Percentiles rank a stretch among this genome's conserved stretches.
Evolutionary conservation across 2,329 filamentous ascomycete species (phyloP).

Genomic region (Trichoderma koningii): DNA sequence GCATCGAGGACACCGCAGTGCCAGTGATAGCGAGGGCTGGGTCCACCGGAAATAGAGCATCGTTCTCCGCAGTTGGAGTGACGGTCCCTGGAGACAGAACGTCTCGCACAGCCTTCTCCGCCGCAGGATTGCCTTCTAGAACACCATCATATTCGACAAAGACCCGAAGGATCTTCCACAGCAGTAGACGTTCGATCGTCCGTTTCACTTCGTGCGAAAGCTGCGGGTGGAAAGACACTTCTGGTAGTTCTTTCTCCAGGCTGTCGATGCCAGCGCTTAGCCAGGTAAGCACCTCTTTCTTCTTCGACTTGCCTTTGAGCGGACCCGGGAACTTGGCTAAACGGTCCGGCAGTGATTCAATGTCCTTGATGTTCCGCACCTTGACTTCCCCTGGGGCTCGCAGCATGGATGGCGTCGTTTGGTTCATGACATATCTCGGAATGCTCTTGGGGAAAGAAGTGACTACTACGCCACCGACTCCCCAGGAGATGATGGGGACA

Average conservation of each 20-base stretch:
- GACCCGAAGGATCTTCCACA: slow-evolving; percentile 84
- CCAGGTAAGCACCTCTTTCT: slow-evolving; percentile 89
- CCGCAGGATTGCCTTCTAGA: slow-evolving; percentile 70
- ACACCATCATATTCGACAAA: slow-evolving; percentile 85
- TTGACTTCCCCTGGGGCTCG: slow-evolving; percentile 81
- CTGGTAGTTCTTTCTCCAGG: slow-evolving; percentile 63
- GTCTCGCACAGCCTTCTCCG: slow-evolving; percentile 73
- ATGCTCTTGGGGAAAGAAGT: slow-evolving; percentile 87
- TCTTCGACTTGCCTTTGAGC: slow-evolving; percentile 85
- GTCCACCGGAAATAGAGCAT: slow-evolving; percentile 33
- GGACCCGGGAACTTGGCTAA: slow-evolving; percentile 86
- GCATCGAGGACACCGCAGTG: slow-evolving; percentile 43
- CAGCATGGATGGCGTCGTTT: slow-evolving; percentile 73
- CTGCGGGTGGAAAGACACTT: slow-evolving; percentile 51
- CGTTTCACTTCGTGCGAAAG: slow-evolving; percentile 67
- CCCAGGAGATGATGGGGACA: slow-evolving; percentile 82
- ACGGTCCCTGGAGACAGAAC: slow-evolving; percentile 65
- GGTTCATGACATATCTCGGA: slow-evolving; percentile 78
- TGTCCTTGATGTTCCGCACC: slow-evolving; percentile 72
- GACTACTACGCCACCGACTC: slow-evolving; percentile 78
- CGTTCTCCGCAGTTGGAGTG: slow-evolving; percentile 34
- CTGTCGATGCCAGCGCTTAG: slow-evolving; percentile 72
- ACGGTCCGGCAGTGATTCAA: slow-evolving; percentile 70
- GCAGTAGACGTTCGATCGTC: slow-evolving; percentile 73
- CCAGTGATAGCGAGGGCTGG: slow-evolving; percentile 35